phyloP scores from a whole-genome alignment of 1,284 basidiomycete species.

The Trichosporon faecale region DNA sequence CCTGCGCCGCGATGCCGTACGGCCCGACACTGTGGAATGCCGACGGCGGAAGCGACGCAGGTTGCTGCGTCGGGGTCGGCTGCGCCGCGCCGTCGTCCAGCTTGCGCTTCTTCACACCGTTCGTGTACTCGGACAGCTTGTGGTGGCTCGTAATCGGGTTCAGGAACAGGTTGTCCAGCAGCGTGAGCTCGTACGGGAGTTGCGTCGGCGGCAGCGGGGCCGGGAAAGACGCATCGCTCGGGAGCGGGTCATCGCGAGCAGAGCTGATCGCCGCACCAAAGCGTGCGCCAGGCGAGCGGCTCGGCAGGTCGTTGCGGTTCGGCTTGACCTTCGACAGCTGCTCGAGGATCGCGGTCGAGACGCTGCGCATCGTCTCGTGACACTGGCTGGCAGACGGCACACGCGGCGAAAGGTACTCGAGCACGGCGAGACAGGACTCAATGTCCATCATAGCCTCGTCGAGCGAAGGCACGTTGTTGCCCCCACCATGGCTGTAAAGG shows the following conservation, averaged over 20 bases:
- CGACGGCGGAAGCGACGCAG: constrained; percentile 29
- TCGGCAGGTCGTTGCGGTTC: constrained; percentile 24
- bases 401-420: constrained; percentile 51
- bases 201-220: constrained; percentile 46
- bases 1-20: constrained; percentile 30
- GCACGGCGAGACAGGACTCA: constrained; percentile 49
- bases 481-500: constrained; percentile 50
- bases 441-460: constrained; percentile 52
- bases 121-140: constrained; percentile 51
- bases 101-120: constrained; percentile 32
- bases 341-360: constrained; percentile 49
- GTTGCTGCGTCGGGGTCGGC: constrained; percentile 1
- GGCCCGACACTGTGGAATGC: constrained; percentile 37
- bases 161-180: constrained; percentile 53
- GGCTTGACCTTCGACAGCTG: constrained; percentile 41
- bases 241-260: constrained; percentile 45
- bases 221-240: constrained; percentile 40
- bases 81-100: constrained; percentile 14
- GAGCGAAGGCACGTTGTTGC: constrained; percentile 45
- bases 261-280: constrained; percentile 45
- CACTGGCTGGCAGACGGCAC: constrained; percentile 51
- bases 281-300: constrained; percentile 30
- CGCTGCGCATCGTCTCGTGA: constrained; percentile 49
- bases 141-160: constrained; percentile 52
- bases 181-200: constrained; percentile 51